phyloP scores from a whole-genome alignment of 1,284 basidiomycete genomes.

The Ustanciosporium gigantosporum region DNA sequence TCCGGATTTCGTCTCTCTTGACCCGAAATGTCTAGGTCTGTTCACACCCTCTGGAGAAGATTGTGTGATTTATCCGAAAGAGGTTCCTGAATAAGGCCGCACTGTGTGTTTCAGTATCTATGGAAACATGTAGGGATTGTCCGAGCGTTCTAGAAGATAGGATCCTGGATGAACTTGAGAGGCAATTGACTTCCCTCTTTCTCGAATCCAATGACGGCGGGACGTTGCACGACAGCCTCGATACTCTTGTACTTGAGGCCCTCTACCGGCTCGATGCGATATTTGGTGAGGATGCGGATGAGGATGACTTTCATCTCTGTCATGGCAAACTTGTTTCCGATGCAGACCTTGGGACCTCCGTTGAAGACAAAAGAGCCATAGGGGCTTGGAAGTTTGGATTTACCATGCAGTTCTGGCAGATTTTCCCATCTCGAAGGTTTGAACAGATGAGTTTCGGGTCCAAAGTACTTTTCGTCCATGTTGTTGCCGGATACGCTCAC shows the following conservation, averaged over 20 bases:
- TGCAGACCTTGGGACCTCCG: constrained; percentile 51
- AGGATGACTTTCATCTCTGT: constrained; percentile 43
- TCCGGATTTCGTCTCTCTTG: too few relatives aligned
- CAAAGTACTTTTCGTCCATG: constrained; percentile 40
- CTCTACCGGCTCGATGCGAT: constrained; percentile 26
- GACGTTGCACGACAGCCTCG: constrained; percentile 38
- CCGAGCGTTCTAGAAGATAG: neutral
- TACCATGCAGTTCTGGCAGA: constrained; percentile 17
- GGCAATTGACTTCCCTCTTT: constrained; percentile 39
- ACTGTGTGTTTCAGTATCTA: too few relatives aligned
- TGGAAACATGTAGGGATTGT: too few relatives aligned
- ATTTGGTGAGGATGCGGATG: constrained; percentile 22
- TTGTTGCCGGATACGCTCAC: constrained; percentile 40
- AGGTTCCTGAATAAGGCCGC: too few relatives aligned
- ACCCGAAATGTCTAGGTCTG: too few relatives aligned
- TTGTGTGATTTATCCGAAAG: too few relatives aligned
- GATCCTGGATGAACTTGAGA: constrained; percentile 16
- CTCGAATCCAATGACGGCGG: constrained; percentile 30
- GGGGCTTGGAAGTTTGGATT: constrained; percentile 32
- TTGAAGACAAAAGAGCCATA: constrained; percentile 46
- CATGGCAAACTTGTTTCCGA: constrained; percentile 52
- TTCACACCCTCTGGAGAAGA: too few relatives aligned
- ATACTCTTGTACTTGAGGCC: constrained; percentile 37
- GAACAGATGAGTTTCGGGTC: constrained; percentile 44
- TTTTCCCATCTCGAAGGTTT: constrained; percentile 52